Evolutionary conservation across 2,329 filamentous ascomycete species (phyloP), one percentile per base, ranked within the genome.

Genomic region (Sporothrix brasiliensis): DNA sequence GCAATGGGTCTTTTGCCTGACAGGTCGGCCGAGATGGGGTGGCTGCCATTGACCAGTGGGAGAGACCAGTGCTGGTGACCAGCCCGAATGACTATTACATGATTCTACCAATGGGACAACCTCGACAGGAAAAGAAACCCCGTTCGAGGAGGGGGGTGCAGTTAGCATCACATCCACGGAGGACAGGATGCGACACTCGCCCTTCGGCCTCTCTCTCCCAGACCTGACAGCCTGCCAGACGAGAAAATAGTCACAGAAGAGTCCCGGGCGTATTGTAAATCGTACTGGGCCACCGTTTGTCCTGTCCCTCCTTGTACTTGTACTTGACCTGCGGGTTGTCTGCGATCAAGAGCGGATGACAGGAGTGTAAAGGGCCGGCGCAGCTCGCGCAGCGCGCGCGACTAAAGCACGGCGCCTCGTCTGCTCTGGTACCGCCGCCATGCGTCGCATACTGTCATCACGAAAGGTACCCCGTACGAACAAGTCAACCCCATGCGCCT

Each of bases 1-100:
- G 30, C 54, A 39, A 58, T 21, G 54, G 53, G 52, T 19, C 34
- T 44, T 44, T 61, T 61, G 34, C 39, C 58, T 63, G 13, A 19
- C 39, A 27, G 9, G 21, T 16, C n/a, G 41, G 41, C 49, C 19
- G 14, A 47, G 41, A 47, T 44, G 19, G 58, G 13, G 39, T 69
- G 68, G 47, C 68, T 47, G 56, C 47, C 56, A 60, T 52, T 41
- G n/a, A 49, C 66, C 30, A 60, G 30, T 60, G 16, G 34, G 41
- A 60, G n/a, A 19, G 56, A 30, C 10, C 56, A 9, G 53, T 16
- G 30, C 54, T 34, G 54, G 54, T 58, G 54, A 58, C 54, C 54
- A 58, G 30, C 10, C 30, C 30, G 54, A 58, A 34, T 58, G 54
- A 58, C 30, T 58, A 16, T 39, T 58, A 16, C 2, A n/a, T 58